Percentiles rank a stretch among this genome's conserved stretches.
Conservation (phyloP, 2,329 filamentous ascomycete species). For the Beauveria australis region DNA sequence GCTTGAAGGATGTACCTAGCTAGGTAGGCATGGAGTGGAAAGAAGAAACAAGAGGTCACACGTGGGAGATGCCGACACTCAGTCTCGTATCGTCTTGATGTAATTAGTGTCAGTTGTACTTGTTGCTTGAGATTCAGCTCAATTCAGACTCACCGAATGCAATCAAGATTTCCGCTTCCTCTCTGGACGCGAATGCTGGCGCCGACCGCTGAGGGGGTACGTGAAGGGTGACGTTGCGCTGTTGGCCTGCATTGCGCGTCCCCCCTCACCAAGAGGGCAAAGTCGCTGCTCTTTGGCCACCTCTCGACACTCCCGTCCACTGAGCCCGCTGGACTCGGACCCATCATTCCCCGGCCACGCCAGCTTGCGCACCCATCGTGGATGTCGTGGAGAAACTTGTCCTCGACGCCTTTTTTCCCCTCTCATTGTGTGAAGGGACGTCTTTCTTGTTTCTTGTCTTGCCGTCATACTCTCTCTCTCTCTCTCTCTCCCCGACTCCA, state of each 20-base stretch:
- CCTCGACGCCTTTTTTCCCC: background rate
- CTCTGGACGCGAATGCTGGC: background rate
- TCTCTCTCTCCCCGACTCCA: background rate
- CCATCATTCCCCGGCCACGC: constrained; percentile 2
- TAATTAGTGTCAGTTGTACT: too few species aligned
- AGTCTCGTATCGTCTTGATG: too few species aligned
- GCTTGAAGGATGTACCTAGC: too few species aligned
- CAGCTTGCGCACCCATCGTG: background rate
- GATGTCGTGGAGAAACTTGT: background rate
- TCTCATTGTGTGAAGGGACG: background rate
- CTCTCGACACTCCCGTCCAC: background rate
- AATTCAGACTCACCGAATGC: background rate
- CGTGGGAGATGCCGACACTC: too few species aligned
- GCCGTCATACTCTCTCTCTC: too few species aligned
- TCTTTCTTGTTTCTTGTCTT: background rate
- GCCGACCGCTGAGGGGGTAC: background rate
- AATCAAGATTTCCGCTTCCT: background rate
- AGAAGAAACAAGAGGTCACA: too few species aligned
- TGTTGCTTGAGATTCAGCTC: too few species aligned
- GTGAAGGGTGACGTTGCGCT: constrained; percentile 11
- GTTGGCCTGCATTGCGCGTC: constrained; percentile 10
- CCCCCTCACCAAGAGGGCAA: constrained; percentile 3
- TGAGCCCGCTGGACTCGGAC: background rate
- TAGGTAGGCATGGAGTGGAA: too few species aligned
- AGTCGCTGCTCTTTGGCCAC: background rate